phyloP scores from a whole-genome alignment of 177 flowering plant genomes.

The Vitis hybrid region DNA sequence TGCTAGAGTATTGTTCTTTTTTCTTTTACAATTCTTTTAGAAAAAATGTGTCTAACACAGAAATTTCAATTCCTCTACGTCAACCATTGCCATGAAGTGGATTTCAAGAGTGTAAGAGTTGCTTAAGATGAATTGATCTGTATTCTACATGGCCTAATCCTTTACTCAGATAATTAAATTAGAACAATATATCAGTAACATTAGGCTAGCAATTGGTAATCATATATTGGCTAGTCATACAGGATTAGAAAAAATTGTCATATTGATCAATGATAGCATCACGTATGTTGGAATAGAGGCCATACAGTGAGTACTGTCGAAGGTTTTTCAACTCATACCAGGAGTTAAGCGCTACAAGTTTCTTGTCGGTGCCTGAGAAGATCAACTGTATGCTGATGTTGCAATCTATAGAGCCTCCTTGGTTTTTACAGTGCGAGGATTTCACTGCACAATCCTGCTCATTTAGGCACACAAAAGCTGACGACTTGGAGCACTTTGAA shows the following conservation, averaged over 20 bases:
- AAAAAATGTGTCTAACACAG: too few species aligned
- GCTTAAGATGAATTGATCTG: too few species aligned
- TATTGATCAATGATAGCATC: conserved; percentile 27
- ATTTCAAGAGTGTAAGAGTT: too few species aligned
- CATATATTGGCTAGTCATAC: not conserved
- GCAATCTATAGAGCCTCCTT: conserved; percentile 47
- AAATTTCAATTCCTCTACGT: too few species aligned
- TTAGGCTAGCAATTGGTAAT: not conserved
- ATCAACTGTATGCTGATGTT: conserved; percentile 51
- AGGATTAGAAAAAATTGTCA: not conserved
- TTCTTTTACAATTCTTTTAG: too few species aligned
- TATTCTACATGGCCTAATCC: too few species aligned
- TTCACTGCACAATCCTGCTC: conserved; percentile 49
- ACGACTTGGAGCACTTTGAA: conserved; percentile 36
- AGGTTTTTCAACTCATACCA: conserved; percentile 75
- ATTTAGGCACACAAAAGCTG: conserved; percentile 41
- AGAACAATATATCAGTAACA: too few species aligned
- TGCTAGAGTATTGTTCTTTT: too few species aligned
- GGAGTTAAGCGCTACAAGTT: conserved; percentile 49
- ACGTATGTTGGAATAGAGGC: conserved; percentile 37
- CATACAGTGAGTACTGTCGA: conserved; percentile 45
- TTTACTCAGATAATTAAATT: too few species aligned
- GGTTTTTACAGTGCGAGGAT: conserved; percentile 34
- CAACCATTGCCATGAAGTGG: too few species aligned
- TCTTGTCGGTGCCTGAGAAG: conserved; percentile 70